These are phyloP conservation scores for Stemphylium beticola DNA, from an alignment of 2,329 filamentous ascomycete genomes.

Conservation along the genomic window DNA sequence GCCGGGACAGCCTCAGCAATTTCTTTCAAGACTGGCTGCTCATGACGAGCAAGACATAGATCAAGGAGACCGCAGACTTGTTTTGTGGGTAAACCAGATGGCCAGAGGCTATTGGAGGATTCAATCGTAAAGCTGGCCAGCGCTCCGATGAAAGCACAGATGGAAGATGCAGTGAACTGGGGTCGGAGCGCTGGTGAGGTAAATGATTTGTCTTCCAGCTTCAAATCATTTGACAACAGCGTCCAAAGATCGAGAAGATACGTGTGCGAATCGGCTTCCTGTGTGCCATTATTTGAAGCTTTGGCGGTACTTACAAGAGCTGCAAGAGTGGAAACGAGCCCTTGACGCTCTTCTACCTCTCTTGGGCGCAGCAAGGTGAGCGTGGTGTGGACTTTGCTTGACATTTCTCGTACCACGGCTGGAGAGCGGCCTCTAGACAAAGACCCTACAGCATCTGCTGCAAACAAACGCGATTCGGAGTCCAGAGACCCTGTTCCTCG, in stretches of 20 bases:
- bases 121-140: conserved; percentile 27
- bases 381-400: conserved; percentile 51
- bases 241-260: conserved; percentile 39
- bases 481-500: conserved; percentile 85
- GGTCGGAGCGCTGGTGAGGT: conserved; percentile 59
- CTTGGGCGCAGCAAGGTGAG: conserved; percentile 59
- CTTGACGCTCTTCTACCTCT: conserved; percentile 74
- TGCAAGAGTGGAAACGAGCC: conserved; percentile 64
- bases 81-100: conserved; percentile 15
- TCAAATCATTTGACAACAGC: conserved; percentile 39
- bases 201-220: conserved; percentile 49
- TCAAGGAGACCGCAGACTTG: conserved; percentile 35
- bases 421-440: conserved; percentile 54
- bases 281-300: not conserved
- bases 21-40: conserved; percentile 42
- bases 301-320: conserved; percentile 24
- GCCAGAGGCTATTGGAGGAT: conserved; percentile 6
- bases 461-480: conserved; percentile 71
- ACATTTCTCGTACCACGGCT: conserved; percentile 49
- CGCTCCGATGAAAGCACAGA: conserved; percentile 60
- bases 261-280: not conserved
- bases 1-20: conserved; percentile 33
- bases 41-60: conserved; percentile 44
- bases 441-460: conserved; percentile 71
- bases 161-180: conserved; percentile 69